Conservation (phyloP, 768 basidiomycete species). For the Serendipita indica region DNA sequence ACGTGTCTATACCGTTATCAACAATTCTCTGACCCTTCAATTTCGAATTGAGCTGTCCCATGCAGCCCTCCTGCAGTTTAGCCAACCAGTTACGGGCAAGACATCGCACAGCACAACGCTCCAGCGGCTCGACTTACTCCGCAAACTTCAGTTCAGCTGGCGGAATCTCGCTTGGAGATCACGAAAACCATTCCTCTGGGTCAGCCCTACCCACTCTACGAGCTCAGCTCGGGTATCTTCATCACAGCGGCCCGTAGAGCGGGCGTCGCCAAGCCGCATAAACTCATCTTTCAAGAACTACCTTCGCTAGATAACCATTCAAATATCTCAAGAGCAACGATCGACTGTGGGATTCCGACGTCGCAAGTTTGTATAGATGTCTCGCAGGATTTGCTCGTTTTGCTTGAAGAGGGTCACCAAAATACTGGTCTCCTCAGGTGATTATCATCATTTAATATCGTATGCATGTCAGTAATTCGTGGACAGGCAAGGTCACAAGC, state of each 20-base stretch:
- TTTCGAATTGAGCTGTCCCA: conserved; percentile 1
- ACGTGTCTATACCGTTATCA: background rate
- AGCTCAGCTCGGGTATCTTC: background rate
- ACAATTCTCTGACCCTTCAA: background rate
- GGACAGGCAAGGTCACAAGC: background rate
- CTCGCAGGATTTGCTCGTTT: background rate
- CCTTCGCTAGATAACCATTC: background rate
- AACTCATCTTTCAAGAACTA: background rate
- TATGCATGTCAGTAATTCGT: background rate
- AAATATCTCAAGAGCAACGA: background rate
- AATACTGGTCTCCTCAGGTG: background rate
- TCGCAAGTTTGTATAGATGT: background rate
- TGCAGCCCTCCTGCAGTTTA: background rate
- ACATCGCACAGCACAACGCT: background rate
- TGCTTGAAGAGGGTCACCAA: background rate
- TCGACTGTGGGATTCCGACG: background rate
- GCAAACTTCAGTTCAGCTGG: conserved; percentile 5
- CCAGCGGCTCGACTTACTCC: background rate
- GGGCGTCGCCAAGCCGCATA: background rate
- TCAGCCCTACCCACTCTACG: background rate
- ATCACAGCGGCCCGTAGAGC: background rate
- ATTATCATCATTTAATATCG: background rate
- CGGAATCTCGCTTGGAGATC: background rate
- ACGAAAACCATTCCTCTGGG: background rate
- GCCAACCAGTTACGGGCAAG: background rate